These are phyloP conservation scores for Dryas octopetala DNA, from an alignment of 306 rosid genomes.

Conservation along the genomic window DNA sequence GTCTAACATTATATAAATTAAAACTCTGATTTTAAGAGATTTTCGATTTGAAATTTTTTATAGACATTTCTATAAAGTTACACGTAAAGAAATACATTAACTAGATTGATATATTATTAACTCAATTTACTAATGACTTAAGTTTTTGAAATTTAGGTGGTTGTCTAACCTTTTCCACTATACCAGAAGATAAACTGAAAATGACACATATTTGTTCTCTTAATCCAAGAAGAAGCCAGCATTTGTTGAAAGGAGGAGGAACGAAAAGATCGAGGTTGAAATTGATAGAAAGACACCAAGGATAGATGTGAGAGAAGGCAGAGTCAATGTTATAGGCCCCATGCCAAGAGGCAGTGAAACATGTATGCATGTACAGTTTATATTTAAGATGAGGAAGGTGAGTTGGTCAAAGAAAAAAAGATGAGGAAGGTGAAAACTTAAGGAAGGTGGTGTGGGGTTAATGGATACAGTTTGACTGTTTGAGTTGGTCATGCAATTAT, in stretches of 20 bases:
- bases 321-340: background rate
- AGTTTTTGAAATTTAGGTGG: too few species aligned
- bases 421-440: background rate
- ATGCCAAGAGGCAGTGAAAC: constrained; percentile 17
- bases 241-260: background rate
- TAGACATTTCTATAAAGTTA: too few species aligned
- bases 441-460: constrained; percentile 6
- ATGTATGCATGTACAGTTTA: background rate
- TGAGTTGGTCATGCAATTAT: constrained; percentile 2
- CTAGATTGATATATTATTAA: too few species aligned
- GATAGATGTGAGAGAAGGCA: too few species aligned
- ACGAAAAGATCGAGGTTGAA: background rate
- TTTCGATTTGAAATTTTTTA: too few species aligned
- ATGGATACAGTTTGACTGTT: background rate
- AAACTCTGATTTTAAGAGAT: too few species aligned
- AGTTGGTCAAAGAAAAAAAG: background rate
- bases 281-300: background rate
- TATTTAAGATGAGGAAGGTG: background rate
- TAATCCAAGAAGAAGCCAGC: background rate
- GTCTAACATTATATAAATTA: too few species aligned
- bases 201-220: background rate
- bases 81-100: too few species aligned
- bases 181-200: background rate
- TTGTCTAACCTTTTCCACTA: too few species aligned
- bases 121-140: too few species aligned